A percentile compares a stretch with the other conserved stretches of the same genome.
Conservation (phyloP, 1,139 yeast species). For the Wickerhamiella pararugosa region DNA sequence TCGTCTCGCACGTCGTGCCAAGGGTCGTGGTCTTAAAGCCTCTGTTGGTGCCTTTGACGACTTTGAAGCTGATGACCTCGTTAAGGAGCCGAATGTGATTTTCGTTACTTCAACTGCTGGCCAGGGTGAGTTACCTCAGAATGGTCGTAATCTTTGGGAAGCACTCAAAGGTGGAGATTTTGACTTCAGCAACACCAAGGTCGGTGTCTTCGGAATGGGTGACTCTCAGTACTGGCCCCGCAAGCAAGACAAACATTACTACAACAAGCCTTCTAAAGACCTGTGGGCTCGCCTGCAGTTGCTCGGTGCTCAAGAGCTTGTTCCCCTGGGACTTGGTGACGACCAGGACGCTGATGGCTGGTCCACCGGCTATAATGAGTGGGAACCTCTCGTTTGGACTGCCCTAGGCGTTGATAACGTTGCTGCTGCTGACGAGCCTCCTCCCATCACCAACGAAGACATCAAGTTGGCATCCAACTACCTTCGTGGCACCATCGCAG, state of each 20-base stretch:
- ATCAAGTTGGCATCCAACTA: conserved; percentile 77
- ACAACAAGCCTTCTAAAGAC: conserved; percentile 83
- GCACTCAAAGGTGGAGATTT: conserved; percentile 54
- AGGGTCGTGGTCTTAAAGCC: conserved; percentile 74
- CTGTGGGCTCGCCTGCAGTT: conserved; percentile 46
- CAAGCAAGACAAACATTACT: conserved; percentile 84
- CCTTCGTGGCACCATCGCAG: conserved; percentile 87
- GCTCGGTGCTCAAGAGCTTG: conserved; percentile 59
- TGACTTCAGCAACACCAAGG: conserved; percentile 55
- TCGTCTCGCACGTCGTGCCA: conserved; percentile 68
- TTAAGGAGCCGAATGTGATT: conserved; percentile 66
- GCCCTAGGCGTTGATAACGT: conserved; percentile 76
- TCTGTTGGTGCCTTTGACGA: conserved; percentile 75
- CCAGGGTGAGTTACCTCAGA: conserved; percentile 95
- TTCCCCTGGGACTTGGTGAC: conserved; percentile 79
- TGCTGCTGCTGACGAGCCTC: conserved; percentile 85
- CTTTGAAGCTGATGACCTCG: conserved; percentile 60
- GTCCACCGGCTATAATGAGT: conserved; percentile 71
- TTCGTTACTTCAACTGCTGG: conserved; percentile 87
- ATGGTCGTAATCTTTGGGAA: conserved; percentile 89
- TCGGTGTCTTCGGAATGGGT: conserved; percentile 80
- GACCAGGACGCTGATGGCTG: conserved; percentile 96
- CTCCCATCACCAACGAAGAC: conserved; percentile 91
- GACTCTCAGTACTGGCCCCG: conserved; percentile 96
- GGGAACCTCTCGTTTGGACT: conserved; percentile 81